Evolutionary conservation across 768 basidiomycete genomes (phyloP).

Genomic region (Leccinum subgranulosum): DNA sequence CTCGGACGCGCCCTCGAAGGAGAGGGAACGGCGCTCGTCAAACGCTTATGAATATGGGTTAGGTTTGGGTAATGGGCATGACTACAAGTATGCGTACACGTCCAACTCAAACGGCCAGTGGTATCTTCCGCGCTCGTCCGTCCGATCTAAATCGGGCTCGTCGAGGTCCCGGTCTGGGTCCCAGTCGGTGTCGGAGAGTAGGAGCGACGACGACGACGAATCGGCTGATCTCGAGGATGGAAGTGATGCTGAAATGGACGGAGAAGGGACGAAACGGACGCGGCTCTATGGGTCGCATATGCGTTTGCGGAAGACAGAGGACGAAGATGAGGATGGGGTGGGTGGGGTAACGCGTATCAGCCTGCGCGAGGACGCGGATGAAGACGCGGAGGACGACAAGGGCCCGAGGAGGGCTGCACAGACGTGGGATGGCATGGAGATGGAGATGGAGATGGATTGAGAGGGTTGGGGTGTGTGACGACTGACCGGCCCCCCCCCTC

Average conservation of each 20-base stretch:
- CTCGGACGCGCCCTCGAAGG: not conserved
- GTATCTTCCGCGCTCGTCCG: constrained; percentile 54
- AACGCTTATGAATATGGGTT: constrained; percentile 14
- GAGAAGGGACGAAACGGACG: not conserved
- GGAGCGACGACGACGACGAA: constrained; percentile 35
- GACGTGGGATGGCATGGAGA: constrained; percentile 46
- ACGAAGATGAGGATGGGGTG: not conserved
- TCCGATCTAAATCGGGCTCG: constrained; percentile 40
- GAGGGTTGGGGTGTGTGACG: not conserved
- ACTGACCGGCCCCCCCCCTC: not conserved
- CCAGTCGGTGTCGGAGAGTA: constrained; percentile 32
- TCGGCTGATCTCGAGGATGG: not conserved
- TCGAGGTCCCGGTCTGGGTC: constrained; percentile 33
- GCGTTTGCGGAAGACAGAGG: constrained; percentile 2
- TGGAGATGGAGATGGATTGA: constrained; percentile 44
- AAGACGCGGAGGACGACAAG: not conserved
- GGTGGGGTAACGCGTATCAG: not conserved
- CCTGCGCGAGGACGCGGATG: constrained; percentile 5
- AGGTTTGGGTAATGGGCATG: not conserved
- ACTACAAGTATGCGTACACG: constrained; percentile 4
- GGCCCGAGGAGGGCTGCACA: constrained; percentile 9
- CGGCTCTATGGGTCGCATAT: not conserved
- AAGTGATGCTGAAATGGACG: not conserved
- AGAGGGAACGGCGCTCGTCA: constrained; percentile 10
- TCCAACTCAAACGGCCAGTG: constrained; percentile 40